These are phyloP conservation scores for Ustilago cynodontis DNA, from an alignment of 1,284 basidiomycete genomes.

Conservation along the genomic window DNA sequence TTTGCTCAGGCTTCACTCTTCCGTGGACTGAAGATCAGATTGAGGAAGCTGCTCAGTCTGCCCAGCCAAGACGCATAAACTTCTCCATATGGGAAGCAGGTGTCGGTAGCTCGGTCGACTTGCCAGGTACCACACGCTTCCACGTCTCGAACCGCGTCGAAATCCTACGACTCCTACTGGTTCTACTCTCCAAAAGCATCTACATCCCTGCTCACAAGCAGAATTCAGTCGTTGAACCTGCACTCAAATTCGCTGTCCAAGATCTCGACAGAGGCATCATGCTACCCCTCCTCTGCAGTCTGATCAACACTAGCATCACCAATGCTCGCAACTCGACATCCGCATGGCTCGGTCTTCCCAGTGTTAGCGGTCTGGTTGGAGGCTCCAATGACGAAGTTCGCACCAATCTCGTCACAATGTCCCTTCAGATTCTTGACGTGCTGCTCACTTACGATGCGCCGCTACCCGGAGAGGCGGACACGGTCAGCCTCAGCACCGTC, in stretches of 20 bases:
- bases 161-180: slow-evolving; percentile 61
- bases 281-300: slow-evolving; percentile 64
- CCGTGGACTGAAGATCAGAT: slow-evolving; percentile 67
- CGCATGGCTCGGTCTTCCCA: slow-evolving; percentile 41
- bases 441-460: slow-evolving; percentile 59
- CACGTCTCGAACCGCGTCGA: slow-evolving; percentile 63
- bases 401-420: slow-evolving; percentile 43
- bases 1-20: slow-evolving; percentile 66
- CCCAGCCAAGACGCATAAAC: slow-evolving; percentile 17
- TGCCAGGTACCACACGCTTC: slow-evolving; percentile 42
- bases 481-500: slow-evolving; percentile 38
- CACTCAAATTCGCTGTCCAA: slow-evolving; percentile 50
- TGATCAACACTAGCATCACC: slow-evolving; percentile 63
- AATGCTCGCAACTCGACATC: slow-evolving; percentile 44
- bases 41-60: slow-evolving; percentile 5
- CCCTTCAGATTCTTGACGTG: slow-evolving; percentile 60
- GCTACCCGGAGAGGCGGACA: slow-evolving; percentile 29
- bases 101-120: slow-evolving; percentile 63
- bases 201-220: slow-evolving; percentile 56
- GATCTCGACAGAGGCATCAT: slow-evolving; percentile 54
- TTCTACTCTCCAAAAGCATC: slow-evolving; percentile 64
- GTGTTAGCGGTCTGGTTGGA: slow-evolving; percentile 29
- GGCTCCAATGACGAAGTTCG: slow-evolving; percentile 50
- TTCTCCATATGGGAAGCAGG: slow-evolving; percentile 67
- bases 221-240: slow-evolving; percentile 25